Evolutionary conservation across 1,139 yeast genomes (phyloP).

Genomic region (Meyerozyma athensensis): DNA sequence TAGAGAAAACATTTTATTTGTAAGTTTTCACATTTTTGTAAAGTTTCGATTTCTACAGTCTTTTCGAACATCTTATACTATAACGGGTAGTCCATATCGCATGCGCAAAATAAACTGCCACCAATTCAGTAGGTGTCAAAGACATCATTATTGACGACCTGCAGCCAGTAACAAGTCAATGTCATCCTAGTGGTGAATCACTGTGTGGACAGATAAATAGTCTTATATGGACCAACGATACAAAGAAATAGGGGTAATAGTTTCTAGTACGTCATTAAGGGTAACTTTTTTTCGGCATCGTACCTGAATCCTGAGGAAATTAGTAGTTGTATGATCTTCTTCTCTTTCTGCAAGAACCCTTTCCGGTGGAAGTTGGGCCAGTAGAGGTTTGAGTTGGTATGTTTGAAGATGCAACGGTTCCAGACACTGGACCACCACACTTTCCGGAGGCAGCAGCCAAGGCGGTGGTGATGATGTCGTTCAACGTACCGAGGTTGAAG

Average conservation of each 20-base stretch:
- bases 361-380: constrained; percentile 13
- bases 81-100: neutral
- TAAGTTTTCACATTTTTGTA: too few species aligned
- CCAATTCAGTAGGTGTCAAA: constrained; percentile 1
- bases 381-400: constrained; percentile 14
- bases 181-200: constrained; percentile 1
- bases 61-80: neutral
- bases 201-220: constrained; percentile 1
- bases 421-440: constrained; percentile 32
- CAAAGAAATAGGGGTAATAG: constrained; percentile 3
- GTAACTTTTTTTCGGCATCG: neutral
- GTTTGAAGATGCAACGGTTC: constrained; percentile 18
- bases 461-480: constrained; percentile 39
- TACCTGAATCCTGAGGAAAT: neutral
- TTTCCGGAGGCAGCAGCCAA: constrained; percentile 43
- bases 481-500: constrained; percentile 37
- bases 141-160: neutral
- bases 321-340: constrained; percentile 24
- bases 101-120: too few species aligned
- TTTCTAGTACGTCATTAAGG: constrained; percentile 1
- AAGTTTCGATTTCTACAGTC: neutral
- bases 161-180: neutral
- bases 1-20: too few species aligned
- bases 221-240: constrained; percentile 3
- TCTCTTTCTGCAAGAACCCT: constrained; percentile 21